A percentile compares a stretch with the other conserved stretches of the same genome.
Evolutionary conservation across 75 land plant genomes (phyloP).

Genomic region (Cryptomeria japonica): DNA sequence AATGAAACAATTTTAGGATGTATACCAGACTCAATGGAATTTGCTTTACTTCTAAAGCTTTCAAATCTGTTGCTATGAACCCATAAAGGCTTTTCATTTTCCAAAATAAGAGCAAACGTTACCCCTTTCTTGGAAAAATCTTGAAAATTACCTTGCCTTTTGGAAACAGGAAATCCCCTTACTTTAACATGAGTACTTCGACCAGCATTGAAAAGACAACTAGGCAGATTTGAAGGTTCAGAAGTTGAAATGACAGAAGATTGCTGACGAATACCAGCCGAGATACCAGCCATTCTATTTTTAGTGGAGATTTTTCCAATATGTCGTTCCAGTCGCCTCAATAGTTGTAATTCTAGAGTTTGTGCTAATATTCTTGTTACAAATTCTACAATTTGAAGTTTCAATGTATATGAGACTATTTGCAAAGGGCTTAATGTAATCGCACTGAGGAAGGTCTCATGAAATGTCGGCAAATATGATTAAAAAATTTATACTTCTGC

Average conservation of each 20-base stretch:
- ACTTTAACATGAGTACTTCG: neutral
- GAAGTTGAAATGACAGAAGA: neutral
- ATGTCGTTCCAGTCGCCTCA: neutral
- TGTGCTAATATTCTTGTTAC: neutral
- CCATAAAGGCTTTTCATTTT: neutral
- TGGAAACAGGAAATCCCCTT: neutral
- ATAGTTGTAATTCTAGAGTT: neutral
- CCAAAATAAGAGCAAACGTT: neutral
- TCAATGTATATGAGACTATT: neutral
- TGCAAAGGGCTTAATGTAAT: neutral
- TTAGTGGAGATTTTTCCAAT: neutral
- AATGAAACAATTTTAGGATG: neutral
- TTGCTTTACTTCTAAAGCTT: neutral
- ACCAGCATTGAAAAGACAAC: neutral
- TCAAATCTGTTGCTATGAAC: neutral
- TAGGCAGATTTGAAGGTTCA: neutral
- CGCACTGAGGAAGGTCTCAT: neutral
- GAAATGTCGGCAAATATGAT: constrained; percentile 5
- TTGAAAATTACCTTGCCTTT: constrained; percentile 4
- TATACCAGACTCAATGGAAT: neutral
- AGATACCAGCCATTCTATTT: neutral
- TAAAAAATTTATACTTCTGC: neutral
- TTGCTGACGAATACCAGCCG: neutral
- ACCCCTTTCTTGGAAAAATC: neutral
- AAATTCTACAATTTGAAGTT: neutral